Conservation (phyloP, 2,329 filamentous ascomycete genomes). For the Aspergillus ochraceus region DNA sequence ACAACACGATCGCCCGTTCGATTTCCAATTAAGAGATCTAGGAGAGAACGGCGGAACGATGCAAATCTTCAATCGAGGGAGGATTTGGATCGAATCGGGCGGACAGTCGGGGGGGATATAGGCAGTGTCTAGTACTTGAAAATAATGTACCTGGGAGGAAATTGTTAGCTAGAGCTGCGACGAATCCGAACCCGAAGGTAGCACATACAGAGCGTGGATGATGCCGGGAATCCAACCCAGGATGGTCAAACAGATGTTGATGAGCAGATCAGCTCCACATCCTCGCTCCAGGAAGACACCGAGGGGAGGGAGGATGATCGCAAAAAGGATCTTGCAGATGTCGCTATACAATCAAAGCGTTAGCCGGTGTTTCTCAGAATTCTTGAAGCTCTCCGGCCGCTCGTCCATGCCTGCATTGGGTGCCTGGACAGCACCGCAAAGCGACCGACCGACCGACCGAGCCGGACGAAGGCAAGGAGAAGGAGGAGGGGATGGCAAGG, state of each 20-base stretch:
- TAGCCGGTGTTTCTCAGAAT: background rate
- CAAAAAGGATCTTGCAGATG: conserved; percentile 81
- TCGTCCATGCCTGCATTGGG: background rate
- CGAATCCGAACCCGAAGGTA: background rate
- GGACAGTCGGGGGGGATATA: background rate
- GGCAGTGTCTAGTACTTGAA: conserved; percentile 70
- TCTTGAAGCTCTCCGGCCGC: background rate
- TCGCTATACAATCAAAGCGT: conserved; percentile 51
- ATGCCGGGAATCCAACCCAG: conserved; percentile 78
- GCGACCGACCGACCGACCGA: background rate
- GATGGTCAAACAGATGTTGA: conserved; percentile 88
- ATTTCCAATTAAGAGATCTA: conserved; percentile 5
- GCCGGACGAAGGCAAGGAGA: background rate
- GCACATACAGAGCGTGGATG: conserved; percentile 80
- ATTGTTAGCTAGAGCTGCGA: conserved; percentile 13
- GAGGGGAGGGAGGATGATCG: conserved; percentile 83
- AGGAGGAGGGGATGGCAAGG: background rate
- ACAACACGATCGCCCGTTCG: conserved; percentile 13
- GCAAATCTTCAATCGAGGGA: background rate
- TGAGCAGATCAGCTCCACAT: conserved; percentile 81
- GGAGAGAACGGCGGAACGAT: conserved; percentile 7
- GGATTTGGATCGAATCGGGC: conserved; percentile 7
- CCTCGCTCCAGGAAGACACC: conserved; percentile 94
- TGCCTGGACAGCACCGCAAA: background rate
- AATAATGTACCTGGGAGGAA: conserved; percentile 69